Base-by-base conservation (phyloP, 805 yeast genomes). In the Lipomyces mesembrius region DNA sequence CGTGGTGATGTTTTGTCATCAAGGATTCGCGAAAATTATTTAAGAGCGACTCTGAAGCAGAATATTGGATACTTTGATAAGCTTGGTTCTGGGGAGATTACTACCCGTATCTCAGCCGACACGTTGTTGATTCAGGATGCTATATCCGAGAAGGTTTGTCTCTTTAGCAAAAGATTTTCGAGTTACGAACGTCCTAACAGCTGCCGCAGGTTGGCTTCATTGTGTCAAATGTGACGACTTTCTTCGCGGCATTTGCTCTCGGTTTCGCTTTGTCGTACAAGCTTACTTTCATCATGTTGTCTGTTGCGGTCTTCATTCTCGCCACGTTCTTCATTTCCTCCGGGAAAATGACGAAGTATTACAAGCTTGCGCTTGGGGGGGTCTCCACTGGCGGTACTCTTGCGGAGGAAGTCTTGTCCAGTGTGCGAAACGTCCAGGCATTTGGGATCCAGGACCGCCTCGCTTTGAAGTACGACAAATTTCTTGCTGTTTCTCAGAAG, bases 71-170 rank as follows among this genome's bases (percentile, higher is more conserved):
- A 77, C 64, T 81, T 80, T 62, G 83, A 80, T 69, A 73, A 75
- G 49, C 72, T 80, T 11, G 83, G 83, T 11, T 76, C 82, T 22
- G 83, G 83, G 17, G 80, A 79, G 65, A 79, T 80, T 51, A 79
- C 83, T 17, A 78, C 82, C n/a, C 77, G 83, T n/a, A 80, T 80
- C 72, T 79, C 82, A 49, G 74, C 78, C 32, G 82, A 79, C 61
- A 80, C 82, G 12, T 73, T 77, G 39, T 66, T 76, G 51, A 77
- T 80, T 60, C 83, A 81, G 66, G 83, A 79, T 53, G 83, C 82
- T 29, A 79, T 80, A 62, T 76, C 80, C 43, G 82, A 80, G 67
- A 80, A 80, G 71, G 55, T 22, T 14, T 12, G 55, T 25, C 27
- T 49, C 7, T 25, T 20, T 25, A 7, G 9, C 4, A 7, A 17